phyloP scores from a whole-genome alignment of 208 protist species.

The Herpetomonas tarakana region DNA sequence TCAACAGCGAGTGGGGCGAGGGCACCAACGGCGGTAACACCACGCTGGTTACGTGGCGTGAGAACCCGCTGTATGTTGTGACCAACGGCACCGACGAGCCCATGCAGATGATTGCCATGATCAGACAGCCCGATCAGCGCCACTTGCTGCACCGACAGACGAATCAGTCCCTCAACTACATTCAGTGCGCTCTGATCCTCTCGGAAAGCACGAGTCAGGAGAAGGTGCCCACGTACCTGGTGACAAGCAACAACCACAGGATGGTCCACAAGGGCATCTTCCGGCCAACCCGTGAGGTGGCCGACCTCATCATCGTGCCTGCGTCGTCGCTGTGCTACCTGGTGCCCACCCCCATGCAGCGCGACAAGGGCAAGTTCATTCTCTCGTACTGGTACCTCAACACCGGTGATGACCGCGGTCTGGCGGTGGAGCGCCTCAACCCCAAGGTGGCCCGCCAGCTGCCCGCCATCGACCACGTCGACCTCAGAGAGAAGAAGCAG shows the following conservation, averaged over 20 bases:
- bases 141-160: slow-evolving; percentile 61
- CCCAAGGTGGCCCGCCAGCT: slow-evolving; percentile 51
- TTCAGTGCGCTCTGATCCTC: slow-evolving; percentile 63
- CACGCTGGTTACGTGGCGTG: slow-evolving; percentile 47
- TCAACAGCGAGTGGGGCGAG: slow-evolving; percentile 54
- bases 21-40: slow-evolving; percentile 49
- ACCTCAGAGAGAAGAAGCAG: slow-evolving; percentile 42
- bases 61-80: slow-evolving; percentile 58
- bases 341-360: slow-evolving; percentile 63
- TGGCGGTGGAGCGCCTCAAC: slow-evolving; percentile 43
- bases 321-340: slow-evolving; percentile 72
- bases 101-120: slow-evolving; percentile 70
- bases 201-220: slow-evolving; percentile 31
- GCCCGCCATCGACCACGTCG: slow-evolving; percentile 65
- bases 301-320: slow-evolving; percentile 64
- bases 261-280: slow-evolving; percentile 59
- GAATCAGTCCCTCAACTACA: slow-evolving; percentile 64
- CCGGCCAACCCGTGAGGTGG: slow-evolving; percentile 59
- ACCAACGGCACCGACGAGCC: slow-evolving; percentile 41
- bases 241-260: slow-evolving; percentile 82
- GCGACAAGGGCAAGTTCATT: slow-evolving; percentile 78
- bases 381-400: slow-evolving; percentile 72
- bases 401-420: slow-evolving; percentile 25
- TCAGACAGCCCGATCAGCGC: slow-evolving; percentile 76
- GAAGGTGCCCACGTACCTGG: slow-evolving; percentile 63